Evolutionary conservation across 441 rosid genomes (phyloP), one percentile per base, ranked within the genome.

Genomic region (Pelargonium myrrhifolium): DNA sequence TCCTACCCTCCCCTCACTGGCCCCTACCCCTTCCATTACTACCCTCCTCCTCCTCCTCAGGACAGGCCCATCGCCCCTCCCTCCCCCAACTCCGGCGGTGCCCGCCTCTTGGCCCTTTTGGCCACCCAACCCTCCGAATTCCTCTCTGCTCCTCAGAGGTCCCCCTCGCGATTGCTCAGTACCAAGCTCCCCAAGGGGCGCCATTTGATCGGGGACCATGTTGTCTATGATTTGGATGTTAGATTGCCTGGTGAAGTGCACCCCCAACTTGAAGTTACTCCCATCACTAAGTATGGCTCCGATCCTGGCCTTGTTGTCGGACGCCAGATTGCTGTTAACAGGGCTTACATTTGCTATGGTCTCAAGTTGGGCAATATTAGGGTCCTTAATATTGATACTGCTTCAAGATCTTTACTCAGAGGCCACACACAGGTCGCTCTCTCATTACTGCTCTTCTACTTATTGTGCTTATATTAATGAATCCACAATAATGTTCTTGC

Each of bases 231-330:
- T 71, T 72, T 87, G 28, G 85, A 85, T 70, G 82, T 76, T 37
- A 78, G 89, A 68, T 68, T 83, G 69, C 82, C 53, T 8, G 92
- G 90, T 12, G 92, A 87, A 79, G 81, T 79, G 42, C 95, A 85
- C 71, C 92, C 96, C 28, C 92, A 89, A 68, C 87, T 89, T 4
- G 92, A 87, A 75, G 92, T 87, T 68, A 87, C 95, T 71, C 95
- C 95, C 51, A 89, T 89, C 51, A 89, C 95, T 42, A 87, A 84
- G 82, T 89, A 89, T 66, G 71, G 64, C 10, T 92, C 97, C 20
- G 98, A 94, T 76, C 97, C 98, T 42, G 87, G 81, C 72, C 90
- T 90, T 11, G 78, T 86, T 0, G 76, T 92, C 28, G 99, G 99
- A 8, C 76, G 93, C 0, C 97, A 92, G 76, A 90, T 94, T 71